These are phyloP conservation scores for Xenosphaeropsis pyriputrescens DNA, from an alignment of 2,329 filamentous ascomycete species.

Conservation along the genomic window DNA sequence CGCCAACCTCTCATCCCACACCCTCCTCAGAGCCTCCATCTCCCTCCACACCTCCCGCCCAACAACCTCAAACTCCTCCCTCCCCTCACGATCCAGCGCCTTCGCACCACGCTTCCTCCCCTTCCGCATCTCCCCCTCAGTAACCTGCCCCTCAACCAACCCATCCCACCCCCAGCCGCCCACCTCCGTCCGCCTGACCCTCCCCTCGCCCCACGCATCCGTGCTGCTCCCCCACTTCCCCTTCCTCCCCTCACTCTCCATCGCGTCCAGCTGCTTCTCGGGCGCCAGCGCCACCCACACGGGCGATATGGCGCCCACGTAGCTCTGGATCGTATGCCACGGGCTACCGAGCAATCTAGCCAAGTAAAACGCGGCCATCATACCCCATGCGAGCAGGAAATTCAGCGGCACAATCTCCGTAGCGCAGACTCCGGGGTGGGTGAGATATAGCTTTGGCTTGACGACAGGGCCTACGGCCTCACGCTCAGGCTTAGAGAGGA, in stretches of 20 bases:
- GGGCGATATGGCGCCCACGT: conserved; percentile 61
- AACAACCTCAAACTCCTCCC: conserved; percentile 44
- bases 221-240: conserved; percentile 78
- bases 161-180: conserved; percentile 73
- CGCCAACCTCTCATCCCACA: conserved; percentile 42
- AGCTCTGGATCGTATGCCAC: conserved; percentile 72
- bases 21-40: conserved; percentile 55
- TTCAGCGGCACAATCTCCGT: conserved; percentile 69
- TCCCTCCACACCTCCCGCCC: conserved; percentile 49
- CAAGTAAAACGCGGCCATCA: conserved; percentile 53
- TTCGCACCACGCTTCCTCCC: conserved; percentile 43
- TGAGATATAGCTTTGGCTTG: conserved; percentile 57
- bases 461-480: conserved; percentile 10
- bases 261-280: conserved; percentile 43
- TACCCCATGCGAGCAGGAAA: conserved; percentile 52
- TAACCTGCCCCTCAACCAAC: conserved; percentile 30
- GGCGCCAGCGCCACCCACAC: conserved; percentile 65
- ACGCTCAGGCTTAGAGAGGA: conserved; percentile 5
- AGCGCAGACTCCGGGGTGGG: conserved; percentile 76
- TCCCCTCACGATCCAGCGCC: conserved; percentile 44
- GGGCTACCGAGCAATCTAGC: conserved; percentile 69
- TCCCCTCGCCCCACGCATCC: conserved; percentile 38
- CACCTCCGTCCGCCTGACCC: conserved; percentile 66
- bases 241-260: conserved; percentile 29
- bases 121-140: conserved; percentile 31